Evolutionary conservation across 2,329 filamentous ascomycete species (phyloP).

Genomic region (Penicillium sclerotigenum): DNA sequence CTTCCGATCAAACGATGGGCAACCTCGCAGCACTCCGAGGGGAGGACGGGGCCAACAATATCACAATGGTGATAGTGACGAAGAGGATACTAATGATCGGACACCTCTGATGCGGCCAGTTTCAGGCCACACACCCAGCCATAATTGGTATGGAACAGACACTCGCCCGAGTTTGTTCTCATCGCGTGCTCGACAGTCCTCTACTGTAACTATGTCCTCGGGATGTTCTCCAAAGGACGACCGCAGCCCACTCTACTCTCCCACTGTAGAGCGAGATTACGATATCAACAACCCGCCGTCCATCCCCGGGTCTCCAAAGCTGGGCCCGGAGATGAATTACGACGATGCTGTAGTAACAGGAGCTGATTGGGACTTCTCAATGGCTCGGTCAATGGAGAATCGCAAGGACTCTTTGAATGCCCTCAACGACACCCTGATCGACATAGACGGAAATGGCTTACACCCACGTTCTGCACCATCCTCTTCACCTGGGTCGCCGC

Average conservation of each 20-base stretch:
- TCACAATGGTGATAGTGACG: slow-evolving; percentile 30
- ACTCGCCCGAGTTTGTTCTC: slow-evolving; percentile 25
- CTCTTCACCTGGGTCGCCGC: slow-evolving; percentile 38
- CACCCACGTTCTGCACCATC: slow-evolving; percentile 31
- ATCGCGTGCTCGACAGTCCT: slow-evolving; percentile 26
- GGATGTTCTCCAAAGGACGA: slow-evolving; percentile 29
- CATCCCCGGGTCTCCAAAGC: slow-evolving; percentile 56
- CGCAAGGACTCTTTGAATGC: slow-evolving; percentile 30
- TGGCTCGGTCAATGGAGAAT: slow-evolving; percentile 37
- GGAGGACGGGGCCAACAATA: slow-evolving; percentile 27
- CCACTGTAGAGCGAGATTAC: slow-evolving; percentile 44
- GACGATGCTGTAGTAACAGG: slow-evolving; percentile 54
- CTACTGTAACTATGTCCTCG: slow-evolving; percentile 29
- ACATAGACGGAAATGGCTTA: slow-evolving; percentile 40
- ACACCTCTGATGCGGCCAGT: slow-evolving; percentile 52
- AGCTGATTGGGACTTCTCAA: slow-evolving; percentile 41
- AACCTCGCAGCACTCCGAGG: slow-evolving; percentile 33
- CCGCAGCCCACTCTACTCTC: slow-evolving; percentile 22
- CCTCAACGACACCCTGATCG: slow-evolving; percentile 43
- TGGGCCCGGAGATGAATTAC: slow-evolving; percentile 52
- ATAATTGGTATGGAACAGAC: slow-evolving; percentile 36
- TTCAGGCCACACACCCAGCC: slow-evolving; percentile 33
- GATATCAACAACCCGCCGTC: slow-evolving; percentile 66
- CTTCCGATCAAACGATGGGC: slow-evolving; percentile 46
- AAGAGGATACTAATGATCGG: slow-evolving; percentile 47